Percentiles rank a stretch among this genome's conserved stretches.
Evolutionary conservation across 2,329 filamentous ascomycete species (phyloP).

Genomic region (Paracorniculantispora psalliotae): DNA sequence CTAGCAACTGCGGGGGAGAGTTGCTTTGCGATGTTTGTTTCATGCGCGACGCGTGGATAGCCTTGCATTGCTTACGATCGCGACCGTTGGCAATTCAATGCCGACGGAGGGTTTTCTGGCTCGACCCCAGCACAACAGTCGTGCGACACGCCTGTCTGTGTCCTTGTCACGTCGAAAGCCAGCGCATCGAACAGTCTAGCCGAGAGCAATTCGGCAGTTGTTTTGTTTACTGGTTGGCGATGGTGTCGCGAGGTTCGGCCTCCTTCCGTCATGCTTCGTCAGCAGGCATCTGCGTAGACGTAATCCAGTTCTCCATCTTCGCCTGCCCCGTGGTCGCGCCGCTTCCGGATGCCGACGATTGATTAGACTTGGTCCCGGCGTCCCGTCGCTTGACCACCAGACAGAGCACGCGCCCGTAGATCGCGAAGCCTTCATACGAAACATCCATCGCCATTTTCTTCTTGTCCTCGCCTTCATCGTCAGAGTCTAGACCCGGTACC

Average conservation of each 20-base stretch:
- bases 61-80: not conserved
- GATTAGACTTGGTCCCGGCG: constrained; percentile 46
- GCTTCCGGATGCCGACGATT: constrained; percentile 25
- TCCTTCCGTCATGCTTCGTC: constrained; percentile 18
- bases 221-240: constrained; percentile 15
- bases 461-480: constrained; percentile 55
- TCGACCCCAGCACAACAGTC: not conserved
- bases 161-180: not conserved
- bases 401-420: constrained; percentile 89
- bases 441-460: constrained; percentile 87
- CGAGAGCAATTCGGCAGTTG: not conserved
- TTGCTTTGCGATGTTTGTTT: not conserved
- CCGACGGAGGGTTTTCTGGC: not conserved
- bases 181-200: not conserved
- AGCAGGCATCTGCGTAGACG: constrained; percentile 64
- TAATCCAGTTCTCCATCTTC: constrained; percentile 77
- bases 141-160: constrained; percentile 11
- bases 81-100: not conserved
- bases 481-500: constrained; percentile 21
- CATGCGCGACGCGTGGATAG: not conserved
- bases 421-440: constrained; percentile 90
- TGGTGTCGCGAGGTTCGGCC: constrained; percentile 15
- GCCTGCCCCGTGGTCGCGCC: constrained; percentile 26
- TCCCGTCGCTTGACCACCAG: constrained; percentile 80
- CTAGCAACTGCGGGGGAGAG: not conserved